Percentiles rank a stretch among this genome's conserved stretches.
These are phyloP conservation scores for Colletotrichum costaricense DNA, from an alignment of 2,329 filamentous ascomycete genomes.

Conservation along the genomic window DNA sequence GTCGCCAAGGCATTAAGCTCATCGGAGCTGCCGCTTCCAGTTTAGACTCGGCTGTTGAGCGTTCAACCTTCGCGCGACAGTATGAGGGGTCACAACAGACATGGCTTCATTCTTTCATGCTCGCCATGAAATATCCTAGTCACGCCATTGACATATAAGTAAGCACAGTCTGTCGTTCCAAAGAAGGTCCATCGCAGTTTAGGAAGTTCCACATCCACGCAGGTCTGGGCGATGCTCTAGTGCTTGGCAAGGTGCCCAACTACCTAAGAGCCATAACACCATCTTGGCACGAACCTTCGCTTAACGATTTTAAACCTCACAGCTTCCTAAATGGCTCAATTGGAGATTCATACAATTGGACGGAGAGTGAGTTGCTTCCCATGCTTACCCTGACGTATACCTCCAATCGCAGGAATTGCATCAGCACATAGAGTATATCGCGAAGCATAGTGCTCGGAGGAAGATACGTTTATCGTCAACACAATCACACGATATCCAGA, in stretches of 20 bases:
- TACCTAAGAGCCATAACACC: background rate
- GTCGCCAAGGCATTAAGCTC: constrained; percentile 14
- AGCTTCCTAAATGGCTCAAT: background rate
- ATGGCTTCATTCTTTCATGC: background rate
- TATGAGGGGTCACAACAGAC: background rate
- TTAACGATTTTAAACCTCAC: background rate
- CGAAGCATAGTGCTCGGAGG: background rate
- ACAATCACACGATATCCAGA: background rate
- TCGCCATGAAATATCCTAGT: background rate
- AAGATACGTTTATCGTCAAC: no score
- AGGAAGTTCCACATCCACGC: constrained; percentile 11
- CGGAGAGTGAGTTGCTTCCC: background rate
- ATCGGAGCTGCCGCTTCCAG: constrained; percentile 17
- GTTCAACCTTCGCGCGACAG: background rate
- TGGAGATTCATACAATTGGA: background rate
- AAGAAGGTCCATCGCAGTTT: background rate
- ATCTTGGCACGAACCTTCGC: constrained; percentile 2
- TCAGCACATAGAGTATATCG: background rate
- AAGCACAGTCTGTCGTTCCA: background rate
- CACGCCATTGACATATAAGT: background rate
- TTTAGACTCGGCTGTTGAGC: constrained; percentile 28
- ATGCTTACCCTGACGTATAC: background rate
- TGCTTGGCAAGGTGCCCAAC: background rate
- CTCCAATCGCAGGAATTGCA: background rate
- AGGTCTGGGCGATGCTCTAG: background rate